These are phyloP conservation scores for Cyclotella atomus DNA, from an alignment of 108 stramenopile genomes.

Conservation along the genomic window DNA sequence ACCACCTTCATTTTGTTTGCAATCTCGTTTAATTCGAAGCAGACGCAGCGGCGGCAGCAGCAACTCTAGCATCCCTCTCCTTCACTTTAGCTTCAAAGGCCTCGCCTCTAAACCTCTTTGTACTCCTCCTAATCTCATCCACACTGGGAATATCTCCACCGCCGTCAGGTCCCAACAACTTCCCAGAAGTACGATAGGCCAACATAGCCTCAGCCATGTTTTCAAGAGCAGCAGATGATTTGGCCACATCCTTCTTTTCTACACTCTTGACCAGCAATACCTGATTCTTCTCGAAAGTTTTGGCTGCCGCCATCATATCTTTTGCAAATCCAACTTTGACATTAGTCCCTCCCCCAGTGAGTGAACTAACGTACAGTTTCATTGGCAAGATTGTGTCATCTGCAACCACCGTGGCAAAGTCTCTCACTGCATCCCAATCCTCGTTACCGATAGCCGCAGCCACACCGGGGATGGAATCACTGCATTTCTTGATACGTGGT, in stretches of 20 bases:
- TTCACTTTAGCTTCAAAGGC: conserved; percentile 75
- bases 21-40: no score
- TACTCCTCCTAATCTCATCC: conserved; percentile 80
- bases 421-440: conserved; percentile 69
- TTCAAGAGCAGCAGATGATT: conserved; percentile 62
- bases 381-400: conserved; percentile 87
- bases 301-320: conserved; percentile 69
- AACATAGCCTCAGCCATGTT: conserved; percentile 64
- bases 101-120: conserved; percentile 62
- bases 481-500: conserved; percentile 83
- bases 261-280: conserved; percentile 65
- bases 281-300: conserved; percentile 70
- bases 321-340: conserved; percentile 79
- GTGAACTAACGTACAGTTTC: conserved; percentile 77
- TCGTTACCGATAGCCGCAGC: conserved; percentile 59
- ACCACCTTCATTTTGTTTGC: no score
- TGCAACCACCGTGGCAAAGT: conserved; percentile 74
- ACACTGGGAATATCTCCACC: conserved; percentile 88
- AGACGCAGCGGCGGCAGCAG: conserved; percentile 8
- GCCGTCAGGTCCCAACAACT: conserved; percentile 77
- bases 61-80: conserved; percentile 59
- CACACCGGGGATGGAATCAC: conserved; percentile 70
- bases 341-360: conserved; percentile 78
- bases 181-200: conserved; percentile 67
- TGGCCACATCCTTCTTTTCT: conserved; percentile 66